Evolutionary conservation across 176 grass and related monocot genomes (phyloP).

Genomic region (Chrysopogon serrulatus): DNA sequence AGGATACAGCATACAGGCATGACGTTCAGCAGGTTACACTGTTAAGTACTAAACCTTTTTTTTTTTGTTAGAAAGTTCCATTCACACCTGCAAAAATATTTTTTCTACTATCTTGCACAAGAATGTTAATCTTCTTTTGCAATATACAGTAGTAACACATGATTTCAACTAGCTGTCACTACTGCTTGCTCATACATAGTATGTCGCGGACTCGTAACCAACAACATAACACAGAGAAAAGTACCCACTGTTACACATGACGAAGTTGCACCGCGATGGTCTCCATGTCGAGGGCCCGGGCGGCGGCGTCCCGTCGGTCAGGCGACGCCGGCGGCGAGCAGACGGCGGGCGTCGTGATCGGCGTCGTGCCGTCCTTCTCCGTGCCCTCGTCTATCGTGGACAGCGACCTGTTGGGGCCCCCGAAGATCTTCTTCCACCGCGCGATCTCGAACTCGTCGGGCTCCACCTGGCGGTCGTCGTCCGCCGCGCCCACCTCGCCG

Average conservation of each 20-base stretch:
- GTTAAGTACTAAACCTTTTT: too few relatives aligned
- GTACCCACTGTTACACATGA: neutral
- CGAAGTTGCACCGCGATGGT: neutral
- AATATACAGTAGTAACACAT: neutral
- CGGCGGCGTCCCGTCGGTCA: neutral
- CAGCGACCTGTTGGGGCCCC: slow-evolving; percentile 18
- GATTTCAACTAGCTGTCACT: neutral
- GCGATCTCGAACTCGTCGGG: slow-evolving; percentile 37
- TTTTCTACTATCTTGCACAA: neutral
- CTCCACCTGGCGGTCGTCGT: slow-evolving; percentile 17
- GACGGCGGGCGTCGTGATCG: slow-evolving; percentile 35
- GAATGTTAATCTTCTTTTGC: neutral
- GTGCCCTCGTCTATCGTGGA: slow-evolving; percentile 56
- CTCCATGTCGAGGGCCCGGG: neutral
- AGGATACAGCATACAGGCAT: too few relatives aligned
- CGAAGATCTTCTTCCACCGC: slow-evolving; percentile 40
- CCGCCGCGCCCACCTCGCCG: neutral
- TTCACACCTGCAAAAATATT: too few relatives aligned
- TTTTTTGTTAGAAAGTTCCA: too few relatives aligned
- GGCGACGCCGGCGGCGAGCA: slow-evolving; percentile 45
- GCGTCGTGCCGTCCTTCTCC: slow-evolving; percentile 31
- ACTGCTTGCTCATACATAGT: neutral
- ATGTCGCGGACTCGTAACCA: neutral
- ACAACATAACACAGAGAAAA: neutral
- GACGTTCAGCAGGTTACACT: too few relatives aligned